Evolutionary conservation across 176 grass and related monocot species (phyloP).

Genomic region (Avena insularis): DNA sequence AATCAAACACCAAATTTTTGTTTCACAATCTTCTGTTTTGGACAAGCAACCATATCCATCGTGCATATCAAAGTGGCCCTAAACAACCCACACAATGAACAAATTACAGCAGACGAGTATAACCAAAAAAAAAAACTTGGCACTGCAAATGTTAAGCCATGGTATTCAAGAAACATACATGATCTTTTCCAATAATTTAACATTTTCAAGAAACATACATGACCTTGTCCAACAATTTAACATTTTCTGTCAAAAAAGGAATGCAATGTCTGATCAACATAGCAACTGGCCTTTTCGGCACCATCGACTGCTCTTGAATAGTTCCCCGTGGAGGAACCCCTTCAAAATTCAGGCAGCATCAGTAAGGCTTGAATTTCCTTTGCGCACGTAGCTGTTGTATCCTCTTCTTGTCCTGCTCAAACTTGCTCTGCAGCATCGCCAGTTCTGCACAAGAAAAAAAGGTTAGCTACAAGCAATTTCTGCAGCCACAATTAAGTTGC

Average conservation of each 20-base stretch:
- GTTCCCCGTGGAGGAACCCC: background rate
- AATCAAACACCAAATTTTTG: no score
- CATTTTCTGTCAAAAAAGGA: slow-evolving; percentile 11
- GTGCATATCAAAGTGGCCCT: no score
- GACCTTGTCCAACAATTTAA: slow-evolving; percentile 24
- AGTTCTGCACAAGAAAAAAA: slow-evolving; percentile 66
- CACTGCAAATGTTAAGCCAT: no score
- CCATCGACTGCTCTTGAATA: background rate
- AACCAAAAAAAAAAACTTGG: no score
- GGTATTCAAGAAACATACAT: no score
- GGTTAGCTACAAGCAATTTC: slow-evolving; percentile 19
- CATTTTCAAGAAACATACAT: background rate
- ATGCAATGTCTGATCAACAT: background rate
- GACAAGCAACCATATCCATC: no score
- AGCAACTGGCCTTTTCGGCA: background rate
- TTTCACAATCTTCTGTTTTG: no score
- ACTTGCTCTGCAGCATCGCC: slow-evolving; percentile 84
- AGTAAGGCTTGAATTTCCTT: slow-evolving; percentile 95
- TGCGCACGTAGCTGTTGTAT: slow-evolving; percentile 89
- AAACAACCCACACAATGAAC: no score
- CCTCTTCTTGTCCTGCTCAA: slow-evolving; percentile 91
- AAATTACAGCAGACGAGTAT: no score
- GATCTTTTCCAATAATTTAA: no score
- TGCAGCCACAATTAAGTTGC: background rate
- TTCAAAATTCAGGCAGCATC: slow-evolving; percentile 16